These are phyloP conservation scores for Lophiostoma macrostomum DNA, from an alignment of 495 filamentous ascomycete species.

Conservation along the genomic window DNA sequence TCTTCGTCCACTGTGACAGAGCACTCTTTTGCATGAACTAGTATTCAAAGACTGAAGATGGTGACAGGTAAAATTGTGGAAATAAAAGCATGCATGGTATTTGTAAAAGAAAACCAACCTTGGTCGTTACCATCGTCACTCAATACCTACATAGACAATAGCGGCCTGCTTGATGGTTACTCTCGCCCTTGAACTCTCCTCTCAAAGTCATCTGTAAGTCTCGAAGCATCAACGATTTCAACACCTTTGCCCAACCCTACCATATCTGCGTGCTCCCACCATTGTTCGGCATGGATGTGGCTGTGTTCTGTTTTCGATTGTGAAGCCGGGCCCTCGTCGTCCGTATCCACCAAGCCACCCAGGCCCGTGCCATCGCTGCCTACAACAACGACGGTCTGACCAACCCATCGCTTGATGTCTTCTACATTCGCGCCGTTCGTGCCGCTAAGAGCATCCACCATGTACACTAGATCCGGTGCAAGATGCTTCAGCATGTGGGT, in stretches of 20 bases:
- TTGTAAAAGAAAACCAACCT: too few relatives aligned
- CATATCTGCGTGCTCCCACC: constrained; percentile 80
- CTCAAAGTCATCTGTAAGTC: constrained; percentile 79
- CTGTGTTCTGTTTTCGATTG: constrained; percentile 43
- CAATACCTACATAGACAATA: not conserved
- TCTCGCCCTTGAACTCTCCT: constrained; percentile 61
- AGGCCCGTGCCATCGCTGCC: constrained; percentile 62
- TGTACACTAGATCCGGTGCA: constrained; percentile 75
- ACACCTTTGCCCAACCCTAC: constrained; percentile 84
- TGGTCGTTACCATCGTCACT: too few relatives aligned
- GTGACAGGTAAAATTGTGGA: too few relatives aligned
- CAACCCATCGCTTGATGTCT: constrained; percentile 63
- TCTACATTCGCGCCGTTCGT: constrained; percentile 34
- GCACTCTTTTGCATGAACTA: too few relatives aligned
- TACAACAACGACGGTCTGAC: constrained; percentile 79
- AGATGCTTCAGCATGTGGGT: constrained; percentile 82
- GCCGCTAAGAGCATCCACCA: constrained; percentile 44
- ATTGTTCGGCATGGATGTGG: constrained; percentile 43
- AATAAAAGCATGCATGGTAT: too few relatives aligned
- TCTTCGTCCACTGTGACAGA: too few relatives aligned
- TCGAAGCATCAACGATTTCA: constrained; percentile 74
- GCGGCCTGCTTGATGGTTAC: constrained; percentile 9
- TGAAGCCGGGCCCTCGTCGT: constrained; percentile 67
- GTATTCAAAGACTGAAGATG: too few relatives aligned
- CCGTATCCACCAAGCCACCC: constrained; percentile 84